These are phyloP conservation scores for Colletotrichum tropicicola DNA, from an alignment of 2,329 filamentous ascomycete species.

Conservation along the genomic window DNA sequence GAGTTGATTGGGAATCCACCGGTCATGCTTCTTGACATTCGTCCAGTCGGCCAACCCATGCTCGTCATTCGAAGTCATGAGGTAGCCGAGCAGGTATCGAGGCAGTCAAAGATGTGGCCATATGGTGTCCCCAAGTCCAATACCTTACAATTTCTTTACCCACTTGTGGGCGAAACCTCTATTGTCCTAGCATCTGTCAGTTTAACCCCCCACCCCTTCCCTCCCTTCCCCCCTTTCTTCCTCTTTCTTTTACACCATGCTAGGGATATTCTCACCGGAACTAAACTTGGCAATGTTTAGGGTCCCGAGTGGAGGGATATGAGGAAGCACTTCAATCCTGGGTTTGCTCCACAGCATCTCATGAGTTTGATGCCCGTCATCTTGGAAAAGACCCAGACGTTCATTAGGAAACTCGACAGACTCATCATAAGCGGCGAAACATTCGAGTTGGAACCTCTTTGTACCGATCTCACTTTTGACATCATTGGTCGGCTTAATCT, in stretches of 20 bases:
- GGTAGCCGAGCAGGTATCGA: constrained; percentile 47
- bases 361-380: constrained; percentile 45
- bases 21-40: constrained; percentile 43
- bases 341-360: constrained; percentile 49
- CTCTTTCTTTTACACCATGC: not conserved
- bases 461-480: constrained; percentile 47
- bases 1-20: constrained; percentile 42
- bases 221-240: not conserved
- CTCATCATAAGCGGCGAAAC: constrained; percentile 15
- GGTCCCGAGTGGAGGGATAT: constrained; percentile 33
- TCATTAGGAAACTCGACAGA: constrained; percentile 33
- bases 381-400: constrained; percentile 42
- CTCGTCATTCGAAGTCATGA: constrained; percentile 42
- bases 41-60: constrained; percentile 44
- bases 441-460: constrained; percentile 33
- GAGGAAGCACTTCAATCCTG: constrained; percentile 47
- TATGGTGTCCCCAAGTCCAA: constrained; percentile 44
- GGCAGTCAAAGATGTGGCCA: constrained; percentile 39
- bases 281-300: not conserved
- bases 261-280: not conserved
- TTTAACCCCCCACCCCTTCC: not conserved
- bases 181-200: constrained; percentile 29
- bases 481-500: constrained; percentile 37
- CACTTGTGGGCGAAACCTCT: constrained; percentile 34
- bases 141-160: constrained; percentile 35